phyloP scores from a whole-genome alignment of 2,329 filamentous ascomycete species.

The Beauveria sp. region DNA sequence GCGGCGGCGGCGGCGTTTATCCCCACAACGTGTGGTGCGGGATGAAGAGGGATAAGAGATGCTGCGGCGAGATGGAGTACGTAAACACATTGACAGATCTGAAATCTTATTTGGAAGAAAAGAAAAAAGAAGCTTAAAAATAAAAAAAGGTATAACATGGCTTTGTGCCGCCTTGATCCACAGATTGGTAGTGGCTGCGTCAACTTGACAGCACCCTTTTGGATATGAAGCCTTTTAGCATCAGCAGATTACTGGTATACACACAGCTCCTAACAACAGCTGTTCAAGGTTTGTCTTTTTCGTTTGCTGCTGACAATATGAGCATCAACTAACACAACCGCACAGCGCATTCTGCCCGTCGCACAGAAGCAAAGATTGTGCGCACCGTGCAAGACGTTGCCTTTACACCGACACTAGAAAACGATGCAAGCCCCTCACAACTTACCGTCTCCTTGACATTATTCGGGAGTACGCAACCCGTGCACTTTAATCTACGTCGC shows the following conservation, averaged over 20 bases:
- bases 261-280: neutral
- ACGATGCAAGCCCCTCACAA: neutral
- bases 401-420: neutral
- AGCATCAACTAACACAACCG: neutral
- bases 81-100: neutral
- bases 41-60: neutral
- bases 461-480: neutral
- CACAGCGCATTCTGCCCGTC: neutral
- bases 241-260: slow-evolving; percentile 1
- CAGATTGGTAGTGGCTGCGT: neutral
- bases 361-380: neutral
- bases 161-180: neutral
- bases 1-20: neutral
- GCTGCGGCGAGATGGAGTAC: slow-evolving; percentile 3
- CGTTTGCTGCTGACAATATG: neutral
- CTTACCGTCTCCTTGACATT: slow-evolving; percentile 6
- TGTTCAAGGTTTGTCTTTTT: neutral
- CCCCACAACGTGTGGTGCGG: neutral
- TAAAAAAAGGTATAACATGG: neutral
- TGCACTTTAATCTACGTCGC: slow-evolving; percentile 7
- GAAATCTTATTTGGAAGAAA: neutral
- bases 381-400: neutral
- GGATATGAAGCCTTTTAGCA: slow-evolving; percentile 1
- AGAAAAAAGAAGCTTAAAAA: neutral
- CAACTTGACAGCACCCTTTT: neutral